Base-by-base conservation (phyloP, 1,284 basidiomycete species). In the Peniophora sp. region DNA sequence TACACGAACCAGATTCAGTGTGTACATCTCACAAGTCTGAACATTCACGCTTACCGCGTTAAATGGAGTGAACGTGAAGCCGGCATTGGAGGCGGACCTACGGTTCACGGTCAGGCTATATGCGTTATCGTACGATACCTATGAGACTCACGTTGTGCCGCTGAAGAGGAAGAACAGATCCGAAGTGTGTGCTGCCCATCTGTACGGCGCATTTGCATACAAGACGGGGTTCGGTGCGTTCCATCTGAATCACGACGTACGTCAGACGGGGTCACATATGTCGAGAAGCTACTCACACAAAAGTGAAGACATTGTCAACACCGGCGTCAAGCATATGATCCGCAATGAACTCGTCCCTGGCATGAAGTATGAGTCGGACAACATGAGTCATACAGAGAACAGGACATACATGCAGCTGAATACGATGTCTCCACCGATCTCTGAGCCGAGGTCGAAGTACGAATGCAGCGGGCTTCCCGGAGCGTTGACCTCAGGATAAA, bases 371-470 rank as follows among this genome's bases (percentile, higher is more conserved):
- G 9, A 34, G 14, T 17, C 17, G 18, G 14, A 5, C 14, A 41
- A 15, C 17, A 9, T 11, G 22, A 14, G 18, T 14, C 47, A 32
- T 37, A 34, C 20, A 18, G 12, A 27, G 23, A n/a, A 6, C 5
- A 34, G n/a, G 60, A 24, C 70, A 3, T 39, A 74, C 73, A 75
- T 73, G 69, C 73, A 75, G 14, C 68, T 66, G 51, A 73, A 74
- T 10, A 73, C 60, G 0, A 68, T 66, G 10, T 74, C 69, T 20
- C 70, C 70, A 41, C 68, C 70, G 54, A 74, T 73, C 2, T 64
- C 65, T 52, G 61, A 66, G 5, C 70, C 71, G 17, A 71, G 64
- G 35, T 73, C 72, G 54, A 65, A 75, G 48, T 74, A 62, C 2
- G 68, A 68, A 2, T 60, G 52, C 52, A 72, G 74, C 5, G 67